Base-by-base conservation (phyloP, 495 filamentous ascomycete genomes). In the Podospora sp. region DNA sequence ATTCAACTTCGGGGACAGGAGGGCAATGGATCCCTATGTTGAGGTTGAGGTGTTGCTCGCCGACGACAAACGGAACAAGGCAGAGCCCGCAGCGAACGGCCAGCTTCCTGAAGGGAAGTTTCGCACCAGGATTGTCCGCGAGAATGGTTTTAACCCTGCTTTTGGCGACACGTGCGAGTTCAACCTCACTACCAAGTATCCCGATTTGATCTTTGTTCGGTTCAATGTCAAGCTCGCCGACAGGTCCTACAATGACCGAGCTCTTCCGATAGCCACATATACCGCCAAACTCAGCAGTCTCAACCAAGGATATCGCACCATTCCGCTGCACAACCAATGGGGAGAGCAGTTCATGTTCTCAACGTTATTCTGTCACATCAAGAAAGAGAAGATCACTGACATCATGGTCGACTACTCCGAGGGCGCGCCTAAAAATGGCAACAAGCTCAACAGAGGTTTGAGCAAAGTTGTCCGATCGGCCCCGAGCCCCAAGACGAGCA, bases 41-140 rank as follows among this genome's bases (percentile, higher is more conserved):
- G 94, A 97, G 71, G 88, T 98, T 35, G 95, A 99, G 76, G 89
- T 98, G 76, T 93, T 95, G 74, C 89, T 91, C 69, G 94, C 95
- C 5, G 95, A 97, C 76, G 94, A 97, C 79, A 95, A 93, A 77
- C 74, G 81, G 56, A 85, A 86, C 70, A 82, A 83, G 72, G 69
- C 75, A 12, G 80, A 82, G 25, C 69, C 63, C n/a, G 63, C 70
- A 11, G 52, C 70, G 22, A 80, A 78, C n/a, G 65, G 63, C 6
- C 71, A 73, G 1, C 87, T 85, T 24, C 88, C 86, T 50, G 92
- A 93, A 26, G 87, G 93, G 71, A 89, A 90, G 64, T 86, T 88
- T 50, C 89, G 90, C 46, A 97, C 94, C 18, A 84, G 85, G 63
- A 89, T 94, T 64, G 87, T 93, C 52, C 85, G 84, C 56, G 90